These are phyloP conservation scores for Phialophora expanda DNA, from an alignment of 2,329 filamentous ascomycete genomes.

Conservation along the genomic window DNA sequence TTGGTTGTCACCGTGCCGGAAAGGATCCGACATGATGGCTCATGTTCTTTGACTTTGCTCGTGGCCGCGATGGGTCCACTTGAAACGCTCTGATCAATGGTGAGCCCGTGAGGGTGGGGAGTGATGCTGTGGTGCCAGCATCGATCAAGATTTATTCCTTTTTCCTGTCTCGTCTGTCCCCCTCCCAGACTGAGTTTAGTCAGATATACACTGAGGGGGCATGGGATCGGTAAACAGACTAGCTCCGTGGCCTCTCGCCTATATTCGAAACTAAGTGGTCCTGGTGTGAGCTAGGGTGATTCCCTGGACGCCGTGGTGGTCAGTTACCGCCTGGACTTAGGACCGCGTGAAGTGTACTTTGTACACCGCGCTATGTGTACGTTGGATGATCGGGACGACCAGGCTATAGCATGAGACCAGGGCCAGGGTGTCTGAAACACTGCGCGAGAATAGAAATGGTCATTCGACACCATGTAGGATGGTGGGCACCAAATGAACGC, in stretches of 20 bases:
- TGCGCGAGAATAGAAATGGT: not conserved
- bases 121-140: conserved; percentile 1
- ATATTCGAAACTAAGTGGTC: not conserved
- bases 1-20: conserved; percentile 1
- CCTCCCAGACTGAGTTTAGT: conserved; percentile 6
- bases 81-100: conserved; percentile 13
- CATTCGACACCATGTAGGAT: conserved; percentile 12
- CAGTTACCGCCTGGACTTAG: not conserved
- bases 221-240: conserved; percentile 17
- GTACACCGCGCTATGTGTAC: not conserved
- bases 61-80: conserved; percentile 13
- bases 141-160: conserved; percentile 19
- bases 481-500: conserved; percentile 16
- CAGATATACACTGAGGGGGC: conserved; percentile 6
- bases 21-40: conserved; percentile 9
- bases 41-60: conserved; percentile 6
- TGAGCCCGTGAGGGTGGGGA: conserved; percentile 3
- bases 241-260: conserved; percentile 16
- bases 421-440: not conserved
- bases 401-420: not conserved
- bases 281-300: not conserved
- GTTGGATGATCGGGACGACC: not conserved
- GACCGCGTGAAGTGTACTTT: not conserved
- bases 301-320: not conserved
- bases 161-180: conserved; percentile 12